Base-by-base conservation (phyloP, 2,329 filamentous ascomycete genomes). In the Ophiocordyceps camponoti-saundersi region DNA sequence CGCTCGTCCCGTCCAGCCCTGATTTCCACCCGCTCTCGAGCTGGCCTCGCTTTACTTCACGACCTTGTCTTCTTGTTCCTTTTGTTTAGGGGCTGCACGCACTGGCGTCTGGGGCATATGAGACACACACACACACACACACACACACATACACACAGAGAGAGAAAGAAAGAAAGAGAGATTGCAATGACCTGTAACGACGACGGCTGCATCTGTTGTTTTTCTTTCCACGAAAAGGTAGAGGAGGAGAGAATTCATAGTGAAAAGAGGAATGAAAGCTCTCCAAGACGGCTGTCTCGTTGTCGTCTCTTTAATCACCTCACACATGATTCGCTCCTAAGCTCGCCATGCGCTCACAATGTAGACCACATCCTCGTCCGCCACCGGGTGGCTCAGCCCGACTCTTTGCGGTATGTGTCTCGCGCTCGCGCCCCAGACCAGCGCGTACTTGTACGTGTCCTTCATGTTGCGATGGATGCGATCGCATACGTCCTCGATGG, bases 381-480 rank as follows among this genome's bases (percentile, higher is more conserved):
- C 66, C 42, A 98, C 89, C 13, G 77, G 58, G 70, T 98, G 92
- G 7, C 77, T 71, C 57, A 98, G 64, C 1, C 92, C 93, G 36
- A 95, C 90, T 51, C 92, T 73, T 70, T 98, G 92, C 34, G 93
- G 92, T 34, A 96, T 73, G 70, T 98, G 93, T 57, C 87, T 80
- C 34, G 92, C 92, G 64, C 90, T 96, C 18, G 89, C 89, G 5
- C 92, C 92, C 93, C 93, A 98, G 0, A 98, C 92, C 53, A 96
- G 67, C 3, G 92, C 93, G 67, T 96, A 95, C 71, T 96, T 98
- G 75, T 96, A 98, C 5, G 88, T 95, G 52, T 98, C 93, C 76
- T 96, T 98, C 53, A 98, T 69, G 23, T 80, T 92, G 51, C 92
- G 75, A 67, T 98, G 92, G 54, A 98, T 85, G 56, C 86, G 80